Evolutionary conservation across 805 yeast genomes (phyloP).

Genomic region (Candida saitoana): DNA sequence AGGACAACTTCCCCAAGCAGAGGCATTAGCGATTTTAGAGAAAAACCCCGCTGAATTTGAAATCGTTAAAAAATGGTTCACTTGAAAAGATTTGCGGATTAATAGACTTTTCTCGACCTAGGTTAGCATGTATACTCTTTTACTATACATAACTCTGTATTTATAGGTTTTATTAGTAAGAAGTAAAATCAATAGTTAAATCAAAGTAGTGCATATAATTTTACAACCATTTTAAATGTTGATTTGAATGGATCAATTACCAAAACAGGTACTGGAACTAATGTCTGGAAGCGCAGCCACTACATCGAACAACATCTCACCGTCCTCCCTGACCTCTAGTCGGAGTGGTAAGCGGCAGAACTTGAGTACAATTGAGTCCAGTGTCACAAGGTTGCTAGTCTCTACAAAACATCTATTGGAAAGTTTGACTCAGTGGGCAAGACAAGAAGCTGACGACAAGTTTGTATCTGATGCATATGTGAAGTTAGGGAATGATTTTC

Average conservation of each 20-base stretch:
- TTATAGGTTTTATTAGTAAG: no score
- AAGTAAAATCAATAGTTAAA: no score
- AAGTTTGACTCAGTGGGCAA: slow-evolving; percentile 86
- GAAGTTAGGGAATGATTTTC: slow-evolving; percentile 87
- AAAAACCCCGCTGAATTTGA: slow-evolving; percentile 54
- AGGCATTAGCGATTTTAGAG: slow-evolving; percentile 61
- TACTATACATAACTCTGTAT: no score
- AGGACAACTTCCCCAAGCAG: slow-evolving; percentile 60
- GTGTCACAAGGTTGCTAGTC: slow-evolving; percentile 74
- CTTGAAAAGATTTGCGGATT: slow-evolving; percentile 13
- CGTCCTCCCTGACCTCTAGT: not conserved
- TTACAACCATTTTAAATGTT: not conserved
- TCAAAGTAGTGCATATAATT: no score
- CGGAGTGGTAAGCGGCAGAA: slow-evolving; percentile 18
- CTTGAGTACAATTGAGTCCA: slow-evolving; percentile 61
- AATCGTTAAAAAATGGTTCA: slow-evolving; percentile 57
- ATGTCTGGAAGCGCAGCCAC: slow-evolving; percentile 4
- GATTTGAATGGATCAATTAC: not conserved
- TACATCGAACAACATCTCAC: slow-evolving; percentile 5
- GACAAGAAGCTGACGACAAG: slow-evolving; percentile 68
- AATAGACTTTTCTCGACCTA: not conserved
- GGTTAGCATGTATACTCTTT: not conserved
- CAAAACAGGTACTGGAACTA: not conserved
- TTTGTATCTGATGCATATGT: slow-evolving; percentile 91
- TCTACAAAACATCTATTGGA: slow-evolving; percentile 88